Evolutionary conservation across 441 rosid genomes (phyloP), one percentile per base, ranked within the genome.

Genomic region (Flueggea neowawraea): DNA sequence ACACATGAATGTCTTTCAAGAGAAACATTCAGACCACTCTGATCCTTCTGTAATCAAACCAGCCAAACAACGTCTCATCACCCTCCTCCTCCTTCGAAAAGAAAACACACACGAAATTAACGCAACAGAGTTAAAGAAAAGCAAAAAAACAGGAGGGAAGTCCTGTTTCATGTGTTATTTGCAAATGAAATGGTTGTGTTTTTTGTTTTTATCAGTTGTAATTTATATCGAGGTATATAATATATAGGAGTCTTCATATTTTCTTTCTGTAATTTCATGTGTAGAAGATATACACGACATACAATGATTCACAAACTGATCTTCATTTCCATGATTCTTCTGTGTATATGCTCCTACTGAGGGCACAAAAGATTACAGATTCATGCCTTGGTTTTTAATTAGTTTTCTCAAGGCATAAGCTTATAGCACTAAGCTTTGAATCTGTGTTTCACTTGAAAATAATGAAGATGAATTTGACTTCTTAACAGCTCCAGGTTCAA

Each of bases 1-100:
- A 94, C 79, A 94, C 95, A 28, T 93, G 65, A 84, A 47, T 12
- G 5, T 47, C n/a, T 10, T 47, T 47, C 12, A 47, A 9, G 9
- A 47, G 14, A 47, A 36, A 36, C 41, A 36, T 36, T 14, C 50
- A 14, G 4, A 47, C n/a, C 50, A 47, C 50, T 47, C 50, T 9
- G 14, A 47, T 43, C 45, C 45, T 43, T 11, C 45, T 11, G 12
- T 43, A 43, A 43, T 11, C 50, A 47, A 47, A 9, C 50, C 50
- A 47, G 4, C 14, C 41, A 36, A 8, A 8, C 6, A 36, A 36
- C 41, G 6, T 36, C 41, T 33, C 6, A 4, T 6, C 39, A 6
- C 6, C 39, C 39, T 36, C 41, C 9, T 36, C 6, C 41, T 5
- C 41, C 7, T 36, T 36, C 4, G 41, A 36, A 36, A 36, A 10